Base-by-base conservation (phyloP, 140 eudicot species). In the Anethum foeniculum region DNA sequence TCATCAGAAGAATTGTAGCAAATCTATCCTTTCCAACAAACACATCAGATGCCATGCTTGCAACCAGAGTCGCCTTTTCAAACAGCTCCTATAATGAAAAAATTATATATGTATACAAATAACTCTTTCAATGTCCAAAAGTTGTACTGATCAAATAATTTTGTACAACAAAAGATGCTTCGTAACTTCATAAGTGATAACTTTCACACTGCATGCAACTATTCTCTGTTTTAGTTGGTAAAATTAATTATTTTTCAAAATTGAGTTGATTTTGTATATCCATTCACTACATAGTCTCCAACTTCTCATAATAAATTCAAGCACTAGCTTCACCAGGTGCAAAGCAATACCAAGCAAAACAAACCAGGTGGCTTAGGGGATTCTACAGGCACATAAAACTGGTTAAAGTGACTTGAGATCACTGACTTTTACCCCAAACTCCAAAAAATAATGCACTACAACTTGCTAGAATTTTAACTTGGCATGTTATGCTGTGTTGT, bases 11-110 rank as follows among this genome's bases (percentile, higher is more conserved):
- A 47, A 94, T 71, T 23, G 96, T 92, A 49, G 91, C 91, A 84
- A 94, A 94, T 64, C 97, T 90, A 73, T 94, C 97, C 85, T 91
- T 86, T 67, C 96, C 98, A 4, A 87, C 87, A 80, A 94, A 94
- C 89, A 94, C 85, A 48, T 94, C 96, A 7, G 94, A 81, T 77
- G 96, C 90, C 54, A 94, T 77, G 81, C 82, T 82, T 43, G 93
- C 90, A 4, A 94, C 60, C 7, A 76, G 75, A 16, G 88, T 86
- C 83, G 90, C 58, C 85, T 88, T 94, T 10, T 28, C 77, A 84
- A 87, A 90, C 10, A 94, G 87, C 84, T 92, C 98, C 98, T 93
- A 86, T 25, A 75, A 34, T 23, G 62, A n/a, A n/a, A 16, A 52
- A 18, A 25, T 34, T 34, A 34, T 34, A 32, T 34, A 2, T 3